These are phyloP conservation scores for Verticillium klebahnii DNA, from an alignment of 2,329 filamentous ascomycete genomes.

Conservation along the genomic window DNA sequence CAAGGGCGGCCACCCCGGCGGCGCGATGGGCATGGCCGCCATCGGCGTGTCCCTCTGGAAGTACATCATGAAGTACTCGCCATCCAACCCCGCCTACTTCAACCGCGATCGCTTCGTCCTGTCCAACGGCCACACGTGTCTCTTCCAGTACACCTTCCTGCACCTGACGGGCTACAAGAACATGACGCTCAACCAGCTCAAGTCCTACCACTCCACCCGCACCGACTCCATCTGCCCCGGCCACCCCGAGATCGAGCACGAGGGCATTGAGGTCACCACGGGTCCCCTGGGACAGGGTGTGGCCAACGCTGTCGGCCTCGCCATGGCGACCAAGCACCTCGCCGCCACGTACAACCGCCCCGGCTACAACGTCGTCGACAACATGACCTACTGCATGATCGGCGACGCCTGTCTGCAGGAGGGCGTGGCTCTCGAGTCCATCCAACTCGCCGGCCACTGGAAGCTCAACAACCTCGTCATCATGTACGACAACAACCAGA, in stretches of 20 bases:
- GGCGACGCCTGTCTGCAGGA: slow-evolving; percentile 53
- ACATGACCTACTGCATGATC: slow-evolving; percentile 48
- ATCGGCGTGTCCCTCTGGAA: slow-evolving; percentile 45
- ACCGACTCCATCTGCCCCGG: slow-evolving; percentile 42
- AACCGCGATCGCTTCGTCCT: slow-evolving; percentile 57
- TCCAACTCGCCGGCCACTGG: slow-evolving; percentile 47
- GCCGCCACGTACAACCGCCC: slow-evolving; percentile 45
- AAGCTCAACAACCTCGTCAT: slow-evolving; percentile 47
- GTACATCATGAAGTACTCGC: slow-evolving; percentile 54
- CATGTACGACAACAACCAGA: slow-evolving; percentile 54
- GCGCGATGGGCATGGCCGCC: slow-evolving; percentile 30
- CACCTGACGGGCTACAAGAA: slow-evolving; percentile 44
- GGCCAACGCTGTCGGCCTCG: slow-evolving; percentile 51
- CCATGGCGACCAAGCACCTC: slow-evolving; percentile 50
- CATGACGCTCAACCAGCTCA: slow-evolving; percentile 49
- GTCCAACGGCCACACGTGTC: slow-evolving; percentile 49
- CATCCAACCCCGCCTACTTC: slow-evolving; percentile 46
- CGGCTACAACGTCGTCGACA: slow-evolving; percentile 40
- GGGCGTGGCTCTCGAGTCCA: slow-evolving; percentile 49
- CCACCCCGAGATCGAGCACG: slow-evolving; percentile 50
- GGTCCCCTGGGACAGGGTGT: slow-evolving; percentile 53
- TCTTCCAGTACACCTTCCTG: slow-evolving; percentile 46
- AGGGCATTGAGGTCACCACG: slow-evolving; percentile 53
- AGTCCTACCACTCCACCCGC: slow-evolving; percentile 32
- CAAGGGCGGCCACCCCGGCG: slow-evolving; percentile 48